These are phyloP conservation scores for Diutina sp. DNA, from an alignment of 1,139 yeast species.

Conservation along the genomic window DNA sequence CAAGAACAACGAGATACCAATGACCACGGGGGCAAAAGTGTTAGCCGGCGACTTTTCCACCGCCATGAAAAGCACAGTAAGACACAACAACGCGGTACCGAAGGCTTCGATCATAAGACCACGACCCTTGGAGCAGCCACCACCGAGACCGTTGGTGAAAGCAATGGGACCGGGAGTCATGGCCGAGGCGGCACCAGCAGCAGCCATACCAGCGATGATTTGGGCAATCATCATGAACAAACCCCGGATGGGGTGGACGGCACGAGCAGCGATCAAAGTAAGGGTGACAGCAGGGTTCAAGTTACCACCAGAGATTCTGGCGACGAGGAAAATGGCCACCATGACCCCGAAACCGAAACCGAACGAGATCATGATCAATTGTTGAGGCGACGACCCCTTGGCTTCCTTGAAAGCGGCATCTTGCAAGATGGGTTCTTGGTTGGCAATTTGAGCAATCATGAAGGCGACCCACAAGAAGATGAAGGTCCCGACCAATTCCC, in stretches of 20 bases:
- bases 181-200: constrained; percentile 82
- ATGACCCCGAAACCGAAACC: constrained; percentile 85
- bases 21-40: constrained; percentile 69
- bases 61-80: constrained; percentile 72
- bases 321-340: constrained; percentile 63
- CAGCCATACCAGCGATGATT: constrained; percentile 80
- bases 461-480: constrained; percentile 75
- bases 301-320: constrained; percentile 81
- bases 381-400: constrained; percentile 49
- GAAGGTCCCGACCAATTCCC: constrained; percentile 79
- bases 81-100: constrained; percentile 61
- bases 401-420: constrained; percentile 4
- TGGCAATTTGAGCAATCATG: constrained; percentile 77
- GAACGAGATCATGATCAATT: constrained; percentile 65
- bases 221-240: constrained; percentile 53
- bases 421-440: constrained; percentile 41
- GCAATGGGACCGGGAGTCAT: constrained; percentile 75
- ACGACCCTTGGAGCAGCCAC: constrained; percentile 59
- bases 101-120: constrained; percentile 79
- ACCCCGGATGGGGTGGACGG: constrained; percentile 65
- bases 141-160: constrained; percentile 64
- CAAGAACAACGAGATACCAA: constrained; percentile 71
- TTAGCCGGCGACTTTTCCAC: constrained; percentile 75
- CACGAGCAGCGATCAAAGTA: constrained; percentile 56
- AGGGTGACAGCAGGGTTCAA: constrained; percentile 84